phyloP scores from a whole-genome alignment of 768 basidiomycete species.

The Holtermanniella nyarrowii region DNA sequence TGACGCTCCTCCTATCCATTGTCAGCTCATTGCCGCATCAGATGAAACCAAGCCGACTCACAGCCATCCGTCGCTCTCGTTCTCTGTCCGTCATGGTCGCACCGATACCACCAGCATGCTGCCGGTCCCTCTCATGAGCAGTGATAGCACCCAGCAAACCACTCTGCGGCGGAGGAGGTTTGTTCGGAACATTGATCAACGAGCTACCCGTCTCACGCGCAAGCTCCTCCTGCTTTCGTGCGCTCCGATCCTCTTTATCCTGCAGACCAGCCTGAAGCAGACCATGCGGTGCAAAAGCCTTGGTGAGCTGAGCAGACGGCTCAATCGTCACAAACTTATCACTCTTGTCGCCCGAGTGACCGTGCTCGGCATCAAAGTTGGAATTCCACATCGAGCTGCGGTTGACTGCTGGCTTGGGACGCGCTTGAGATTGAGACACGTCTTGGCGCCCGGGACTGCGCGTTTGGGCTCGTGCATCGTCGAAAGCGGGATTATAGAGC shows the following conservation, averaged over 20 bases:
- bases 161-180: conserved; percentile 87
- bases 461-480: not conserved
- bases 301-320: conserved; percentile 66
- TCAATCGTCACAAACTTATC: conserved; percentile 60
- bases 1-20: conserved; percentile 63
- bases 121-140: conserved; percentile 84
- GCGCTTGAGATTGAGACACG: too few species aligned
- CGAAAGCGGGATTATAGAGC: not conserved
- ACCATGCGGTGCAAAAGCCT: conserved; percentile 90
- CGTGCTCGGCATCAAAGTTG: conserved; percentile 61
- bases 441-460: not conserved
- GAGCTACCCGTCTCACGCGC: conserved; percentile 86
- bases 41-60: conserved; percentile 17
- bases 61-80: conserved; percentile 74
- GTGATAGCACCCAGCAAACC: conserved; percentile 93
- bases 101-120: conserved; percentile 89
- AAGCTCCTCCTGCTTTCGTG: conserved; percentile 85
- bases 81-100: conserved; percentile 91
- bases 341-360: conserved; percentile 44
- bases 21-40: not conserved
- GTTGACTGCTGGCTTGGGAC: not conserved
- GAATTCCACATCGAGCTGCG: conserved; percentile 73
- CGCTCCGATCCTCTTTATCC: conserved; percentile 90
- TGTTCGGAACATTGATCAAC: conserved; percentile 88
- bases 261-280: conserved; percentile 88